Percentiles rank a stretch among this genome's conserved stretches.
Evolutionary conservation across 805 yeast genomes (phyloP).

Genomic region (Tetrapisispora nanseiensis): DNA sequence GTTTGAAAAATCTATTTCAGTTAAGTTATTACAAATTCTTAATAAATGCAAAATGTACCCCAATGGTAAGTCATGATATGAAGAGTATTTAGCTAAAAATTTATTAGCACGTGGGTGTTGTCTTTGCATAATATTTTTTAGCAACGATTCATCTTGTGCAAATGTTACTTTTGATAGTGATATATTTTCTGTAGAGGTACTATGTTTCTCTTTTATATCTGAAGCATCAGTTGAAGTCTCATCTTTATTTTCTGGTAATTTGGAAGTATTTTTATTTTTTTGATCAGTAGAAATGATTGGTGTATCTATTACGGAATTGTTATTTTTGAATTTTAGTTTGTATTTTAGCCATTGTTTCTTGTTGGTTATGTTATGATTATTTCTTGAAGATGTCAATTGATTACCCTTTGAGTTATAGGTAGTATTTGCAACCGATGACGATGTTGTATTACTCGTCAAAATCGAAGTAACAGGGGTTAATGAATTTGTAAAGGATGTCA

Average conservation of each 20-base stretch:
- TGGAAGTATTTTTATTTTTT: no score
- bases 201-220: neutral
- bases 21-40: slow-evolving; percentile 55
- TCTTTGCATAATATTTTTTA: slow-evolving; percentile 1
- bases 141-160: neutral
- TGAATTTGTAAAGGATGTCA: slow-evolving; percentile 21
- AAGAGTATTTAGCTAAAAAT: slow-evolving; percentile 51
- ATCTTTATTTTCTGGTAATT: neutral
- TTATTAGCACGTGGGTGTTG: slow-evolving; percentile 54
- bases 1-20: slow-evolving; percentile 46
- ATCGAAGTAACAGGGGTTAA: neutral
- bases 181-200: no score
- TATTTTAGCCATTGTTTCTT: slow-evolving; percentile 2
- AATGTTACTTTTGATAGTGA: neutral
- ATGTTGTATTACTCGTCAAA: neutral
- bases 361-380: neutral
- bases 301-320: neutral
- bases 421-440: no score
- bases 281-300: neutral
- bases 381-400: neutral
- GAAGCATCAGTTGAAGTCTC: neutral
- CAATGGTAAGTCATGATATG: slow-evolving; percentile 66
- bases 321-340: slow-evolving; percentile 1
- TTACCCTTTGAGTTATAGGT: no score
- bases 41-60: slow-evolving; percentile 66